A percentile compares a stretch with the other conserved stretches of the same genome.
These are phyloP conservation scores for Amoebophrya sp. DNA, from an alignment of 169 alveolate genomes.

Conservation along the genomic window DNA sequence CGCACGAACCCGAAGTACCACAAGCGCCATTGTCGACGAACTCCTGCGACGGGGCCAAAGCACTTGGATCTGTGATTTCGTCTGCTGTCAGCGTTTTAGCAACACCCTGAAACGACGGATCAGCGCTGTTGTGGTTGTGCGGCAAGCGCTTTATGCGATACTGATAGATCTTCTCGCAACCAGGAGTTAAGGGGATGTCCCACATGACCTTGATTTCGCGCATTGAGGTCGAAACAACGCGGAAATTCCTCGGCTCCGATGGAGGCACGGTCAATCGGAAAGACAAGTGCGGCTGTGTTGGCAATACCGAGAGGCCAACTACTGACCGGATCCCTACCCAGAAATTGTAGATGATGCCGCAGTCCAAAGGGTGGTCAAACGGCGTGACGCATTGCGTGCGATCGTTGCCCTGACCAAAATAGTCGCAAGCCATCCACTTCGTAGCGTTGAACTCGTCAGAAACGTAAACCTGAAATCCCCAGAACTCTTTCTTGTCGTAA, in stretches of 20 bases:
- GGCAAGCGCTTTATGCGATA: conserved; percentile 8
- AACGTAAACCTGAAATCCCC: conserved; percentile 1
- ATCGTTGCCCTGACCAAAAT: background rate
- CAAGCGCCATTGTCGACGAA: conserved; percentile 11
- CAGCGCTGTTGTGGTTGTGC: background rate
- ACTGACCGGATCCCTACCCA: background rate
- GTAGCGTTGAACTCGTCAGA: background rate
- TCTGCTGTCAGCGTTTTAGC: background rate
- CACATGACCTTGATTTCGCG: background rate
- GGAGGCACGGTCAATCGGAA: conserved; percentile 20
- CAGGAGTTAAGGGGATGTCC: conserved; percentile 11
- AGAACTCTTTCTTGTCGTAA: background rate
- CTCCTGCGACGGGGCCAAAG: background rate
- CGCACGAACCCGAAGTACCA: background rate
- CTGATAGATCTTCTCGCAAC: background rate
- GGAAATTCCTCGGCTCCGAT: background rate
- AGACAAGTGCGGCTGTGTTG: conserved; percentile 1
- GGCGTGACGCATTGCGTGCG: background rate
- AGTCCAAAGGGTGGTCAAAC: background rate
- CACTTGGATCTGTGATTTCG: background rate
- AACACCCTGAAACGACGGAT: background rate
- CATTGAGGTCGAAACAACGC: conserved; percentile 3
- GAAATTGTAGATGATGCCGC: conserved; percentile 21
- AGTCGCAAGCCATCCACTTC: conserved; percentile 24
- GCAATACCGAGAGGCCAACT: background rate